phyloP scores from a whole-genome alignment of 129 eudicot genomes.

The Pulicaria dysenterica region DNA sequence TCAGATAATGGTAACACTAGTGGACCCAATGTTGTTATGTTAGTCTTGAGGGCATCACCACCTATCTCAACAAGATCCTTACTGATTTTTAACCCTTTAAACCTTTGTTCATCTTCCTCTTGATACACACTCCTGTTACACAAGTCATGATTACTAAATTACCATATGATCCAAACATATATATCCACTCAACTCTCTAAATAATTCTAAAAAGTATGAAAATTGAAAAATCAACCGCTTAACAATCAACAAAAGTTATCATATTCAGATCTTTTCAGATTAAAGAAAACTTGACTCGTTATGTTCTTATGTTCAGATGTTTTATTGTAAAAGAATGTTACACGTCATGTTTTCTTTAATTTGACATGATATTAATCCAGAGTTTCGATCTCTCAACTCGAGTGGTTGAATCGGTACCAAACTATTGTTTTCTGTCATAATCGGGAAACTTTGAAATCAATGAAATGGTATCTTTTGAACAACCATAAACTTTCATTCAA shows the following conservation, averaged over 20 bases:
- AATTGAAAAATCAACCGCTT: neutral
- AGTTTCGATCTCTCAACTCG: no score
- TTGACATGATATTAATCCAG: no score
- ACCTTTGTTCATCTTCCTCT: slow-evolving; percentile 79
- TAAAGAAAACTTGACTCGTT: no score
- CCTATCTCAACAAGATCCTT: slow-evolving; percentile 84
- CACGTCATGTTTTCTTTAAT: no score
- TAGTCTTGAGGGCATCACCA: slow-evolving; percentile 88
- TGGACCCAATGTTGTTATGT: slow-evolving; percentile 93
- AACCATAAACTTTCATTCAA: no score
- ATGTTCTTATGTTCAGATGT: no score
- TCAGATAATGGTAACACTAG: slow-evolving; percentile 89
- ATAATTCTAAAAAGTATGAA: neutral
- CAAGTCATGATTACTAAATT: neutral
- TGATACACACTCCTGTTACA: slow-evolving; percentile 77
- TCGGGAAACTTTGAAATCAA: no score
- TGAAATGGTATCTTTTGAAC: no score
- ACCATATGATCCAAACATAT: neutral
- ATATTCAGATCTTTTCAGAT: neutral
- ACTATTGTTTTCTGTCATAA: no score
- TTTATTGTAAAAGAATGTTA: no score
- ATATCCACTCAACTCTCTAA: neutral
- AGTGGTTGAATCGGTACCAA: no score
- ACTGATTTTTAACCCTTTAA: slow-evolving; percentile 71
- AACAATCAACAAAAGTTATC: neutral